phyloP scores from a whole-genome alignment of 2,329 filamentous ascomycete species.

The Aspergillus chevalieri region DNA sequence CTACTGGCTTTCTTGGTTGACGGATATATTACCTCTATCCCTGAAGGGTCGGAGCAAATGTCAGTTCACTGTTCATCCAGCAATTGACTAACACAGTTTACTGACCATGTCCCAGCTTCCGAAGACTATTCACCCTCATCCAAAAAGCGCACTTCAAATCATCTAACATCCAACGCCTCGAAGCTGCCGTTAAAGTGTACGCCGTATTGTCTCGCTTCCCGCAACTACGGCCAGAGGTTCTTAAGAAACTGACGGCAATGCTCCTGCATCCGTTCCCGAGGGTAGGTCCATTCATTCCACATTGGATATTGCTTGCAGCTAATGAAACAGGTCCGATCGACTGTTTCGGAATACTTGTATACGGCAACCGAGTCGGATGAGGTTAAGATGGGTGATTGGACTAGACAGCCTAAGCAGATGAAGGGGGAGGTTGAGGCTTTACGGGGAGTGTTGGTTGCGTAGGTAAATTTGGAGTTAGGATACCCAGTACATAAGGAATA shows the following conservation, averaged over 20 bases:
- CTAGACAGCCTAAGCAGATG: conserved; percentile 26
- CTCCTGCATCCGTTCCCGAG: conserved; percentile 76
- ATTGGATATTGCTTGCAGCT: conserved; percentile 1
- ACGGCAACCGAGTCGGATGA: conserved; percentile 25
- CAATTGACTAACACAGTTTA: background rate
- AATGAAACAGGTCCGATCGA: conserved; percentile 28
- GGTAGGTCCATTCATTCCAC: conserved; percentile 43
- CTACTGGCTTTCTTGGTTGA: conserved; percentile 72
- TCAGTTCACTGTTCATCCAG: conserved; percentile 9
- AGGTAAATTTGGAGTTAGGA: background rate
- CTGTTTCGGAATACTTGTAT: conserved; percentile 32
- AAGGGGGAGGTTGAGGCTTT: conserved; percentile 29
- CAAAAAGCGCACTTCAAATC: conserved; percentile 80
- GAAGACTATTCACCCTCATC: conserved; percentile 60
- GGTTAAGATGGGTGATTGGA: conserved; percentile 32
- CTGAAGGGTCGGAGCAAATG: conserved; percentile 42
- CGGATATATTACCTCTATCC: conserved; percentile 35
- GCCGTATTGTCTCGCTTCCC: conserved; percentile 57
- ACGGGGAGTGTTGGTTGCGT: conserved; percentile 10
- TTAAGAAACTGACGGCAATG: conserved; percentile 65
- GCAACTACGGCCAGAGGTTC: conserved; percentile 49
- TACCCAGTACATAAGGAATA: background rate
- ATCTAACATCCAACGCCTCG: conserved; percentile 72
- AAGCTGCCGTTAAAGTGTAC: conserved; percentile 76
- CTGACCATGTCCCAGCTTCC: conserved; percentile 36